Percentiles rank a stretch among this genome's conserved stretches.
phyloP scores from a whole-genome alignment of 2,329 filamentous ascomycete genomes.

The Penicillium sp. region DNA sequence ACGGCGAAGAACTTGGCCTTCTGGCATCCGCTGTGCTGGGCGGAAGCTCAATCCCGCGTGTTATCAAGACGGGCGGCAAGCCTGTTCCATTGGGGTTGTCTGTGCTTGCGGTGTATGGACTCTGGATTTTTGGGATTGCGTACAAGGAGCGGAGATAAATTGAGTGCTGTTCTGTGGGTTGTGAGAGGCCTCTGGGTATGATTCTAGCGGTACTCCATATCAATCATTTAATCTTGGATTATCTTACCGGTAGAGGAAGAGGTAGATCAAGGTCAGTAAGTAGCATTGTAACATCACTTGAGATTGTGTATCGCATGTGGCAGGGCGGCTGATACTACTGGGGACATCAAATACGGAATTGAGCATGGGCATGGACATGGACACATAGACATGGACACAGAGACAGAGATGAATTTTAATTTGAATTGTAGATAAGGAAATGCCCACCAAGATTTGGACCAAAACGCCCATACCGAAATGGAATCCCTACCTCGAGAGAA shows the following conservation, averaged over 20 bases:
- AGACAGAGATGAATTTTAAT: not conserved
- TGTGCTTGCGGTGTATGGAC: conserved; percentile 74
- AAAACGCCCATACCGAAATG: conserved; percentile 1
- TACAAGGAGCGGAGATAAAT: conserved; percentile 45
- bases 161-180: not conserved
- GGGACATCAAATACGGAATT: too few species aligned
- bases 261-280: too few species aligned
- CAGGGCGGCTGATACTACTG: too few species aligned
- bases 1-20: conserved; percentile 86
- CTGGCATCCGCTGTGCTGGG: conserved; percentile 83
- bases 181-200: not conserved
- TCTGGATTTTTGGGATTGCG: conserved; percentile 77
- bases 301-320: too few species aligned
- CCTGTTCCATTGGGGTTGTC: conserved; percentile 80
- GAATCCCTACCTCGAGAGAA: conserved; percentile 19
- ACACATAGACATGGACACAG: not conserved
- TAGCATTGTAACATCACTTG: too few species aligned
- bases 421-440: not conserved
- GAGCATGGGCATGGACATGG: not conserved
- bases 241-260: too few species aligned
- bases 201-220: not conserved
- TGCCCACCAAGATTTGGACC: not conserved
- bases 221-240: not conserved
- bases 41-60: conserved; percentile 81
- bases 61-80: conserved; percentile 75